Evolutionary conservation across 1,139 yeast species (phyloP).

Genomic region (Kluyveromyces sp.): DNA sequence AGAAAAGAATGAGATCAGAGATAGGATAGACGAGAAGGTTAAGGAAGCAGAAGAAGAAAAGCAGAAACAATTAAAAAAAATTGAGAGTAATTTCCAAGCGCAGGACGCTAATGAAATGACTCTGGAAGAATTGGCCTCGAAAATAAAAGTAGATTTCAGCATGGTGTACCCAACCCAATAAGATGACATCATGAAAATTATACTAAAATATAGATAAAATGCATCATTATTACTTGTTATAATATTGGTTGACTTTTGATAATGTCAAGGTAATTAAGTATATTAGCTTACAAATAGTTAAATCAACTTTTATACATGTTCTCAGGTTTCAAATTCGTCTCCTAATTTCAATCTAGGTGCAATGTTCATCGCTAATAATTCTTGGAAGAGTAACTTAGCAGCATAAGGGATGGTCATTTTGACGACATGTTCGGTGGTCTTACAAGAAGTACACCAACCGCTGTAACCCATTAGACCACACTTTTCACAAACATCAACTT

Average conservation of each 20-base stretch:
- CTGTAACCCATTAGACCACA: slow-evolving; percentile 99
- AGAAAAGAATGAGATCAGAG: slow-evolving; percentile 29
- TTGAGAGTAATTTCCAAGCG: slow-evolving; percentile 23
- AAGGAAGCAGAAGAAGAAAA: slow-evolving; percentile 19
- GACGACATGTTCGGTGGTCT: slow-evolving; percentile 75
- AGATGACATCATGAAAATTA: not conserved
- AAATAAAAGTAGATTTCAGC: slow-evolving; percentile 35
- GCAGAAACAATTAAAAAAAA: slow-evolving; percentile 19
- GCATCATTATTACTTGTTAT: too few relatives aligned
- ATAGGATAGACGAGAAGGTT: slow-evolving; percentile 20
- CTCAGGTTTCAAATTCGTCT: slow-evolving; percentile 51
- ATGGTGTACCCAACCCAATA: slow-evolving; percentile 21
- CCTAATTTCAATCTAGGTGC: slow-evolving; percentile 90
- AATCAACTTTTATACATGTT: not conserved
- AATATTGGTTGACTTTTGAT: too few relatives aligned
- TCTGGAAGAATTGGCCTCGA: slow-evolving; percentile 36
- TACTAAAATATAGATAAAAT: not conserved
- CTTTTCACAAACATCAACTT: slow-evolving; percentile 85
- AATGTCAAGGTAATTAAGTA: too few relatives aligned
- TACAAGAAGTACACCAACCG: slow-evolving; percentile 96
- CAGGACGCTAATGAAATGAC: slow-evolving; percentile 32
- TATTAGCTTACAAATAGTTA: too few relatives aligned
- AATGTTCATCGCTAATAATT: slow-evolving; percentile 90
- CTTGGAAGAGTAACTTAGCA: slow-evolving; percentile 92
- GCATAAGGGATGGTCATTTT: slow-evolving; percentile 98